Conservation (phyloP, 257 asterid species). For the Gentiana dahurica region DNA sequence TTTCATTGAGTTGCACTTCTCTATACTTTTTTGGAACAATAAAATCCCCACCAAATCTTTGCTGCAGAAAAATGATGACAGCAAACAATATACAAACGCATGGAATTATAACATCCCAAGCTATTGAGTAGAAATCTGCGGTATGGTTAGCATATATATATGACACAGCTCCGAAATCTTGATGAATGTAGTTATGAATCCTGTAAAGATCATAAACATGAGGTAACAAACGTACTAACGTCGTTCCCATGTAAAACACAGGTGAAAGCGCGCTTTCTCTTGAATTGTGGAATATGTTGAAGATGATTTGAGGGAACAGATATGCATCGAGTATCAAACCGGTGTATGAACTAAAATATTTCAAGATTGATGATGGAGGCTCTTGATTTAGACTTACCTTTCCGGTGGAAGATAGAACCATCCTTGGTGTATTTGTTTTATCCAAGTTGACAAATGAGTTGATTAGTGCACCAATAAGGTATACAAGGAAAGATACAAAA, state of each 20-base stretch:
- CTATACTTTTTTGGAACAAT: slow-evolving; percentile 37
- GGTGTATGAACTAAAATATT: slow-evolving; percentile 36
- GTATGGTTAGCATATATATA: slow-evolving; percentile 49
- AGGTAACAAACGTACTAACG: slow-evolving; percentile 40
- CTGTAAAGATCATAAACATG: slow-evolving; percentile 67
- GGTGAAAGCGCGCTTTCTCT: slow-evolving; percentile 23
- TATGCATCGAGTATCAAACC: slow-evolving; percentile 58
- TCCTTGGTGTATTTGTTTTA: slow-evolving; percentile 8
- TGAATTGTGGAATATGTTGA: slow-evolving; percentile 31
- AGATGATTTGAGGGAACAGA: slow-evolving; percentile 53
- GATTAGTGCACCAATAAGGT: slow-evolving; percentile 31
- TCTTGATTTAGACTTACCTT: too few relatives aligned
- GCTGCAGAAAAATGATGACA: slow-evolving; percentile 50
- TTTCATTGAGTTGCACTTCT: slow-evolving; percentile 38
- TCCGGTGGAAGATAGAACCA: too few relatives aligned
- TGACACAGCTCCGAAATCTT: slow-evolving; percentile 19
- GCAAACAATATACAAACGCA: slow-evolving; percentile 36
- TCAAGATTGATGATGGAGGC: slow-evolving; percentile 20
- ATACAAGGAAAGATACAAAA: slow-evolving; percentile 16
- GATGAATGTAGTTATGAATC: slow-evolving; percentile 18
- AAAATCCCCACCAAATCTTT: slow-evolving; percentile 50
- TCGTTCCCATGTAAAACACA: slow-evolving; percentile 47
- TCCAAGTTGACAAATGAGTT: slow-evolving; percentile 24
- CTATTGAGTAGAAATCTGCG: slow-evolving; percentile 52
- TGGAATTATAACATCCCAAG: slow-evolving; percentile 62